Evolutionary conservation across 352 stramenopile species (phyloP), one percentile per base, ranked within the genome.

Genomic region (Phytopythium delawarense): DNA sequence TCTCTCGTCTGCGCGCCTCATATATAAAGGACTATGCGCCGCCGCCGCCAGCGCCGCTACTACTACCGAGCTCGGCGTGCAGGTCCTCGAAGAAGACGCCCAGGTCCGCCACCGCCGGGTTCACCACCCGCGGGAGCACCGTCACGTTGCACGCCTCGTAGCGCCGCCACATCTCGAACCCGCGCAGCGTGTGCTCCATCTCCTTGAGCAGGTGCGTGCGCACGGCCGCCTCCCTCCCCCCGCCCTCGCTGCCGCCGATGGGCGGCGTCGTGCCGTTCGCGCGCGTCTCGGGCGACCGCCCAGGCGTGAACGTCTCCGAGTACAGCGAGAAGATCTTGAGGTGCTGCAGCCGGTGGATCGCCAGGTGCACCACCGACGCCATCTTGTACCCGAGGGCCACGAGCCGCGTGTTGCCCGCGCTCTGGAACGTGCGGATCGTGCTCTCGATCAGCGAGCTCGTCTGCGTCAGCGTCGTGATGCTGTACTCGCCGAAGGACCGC

Each of bases 111-210:
- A 89, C 82, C 32, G 79, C 75, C 2, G 87, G 87, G 55, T 94
- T 91, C 65, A 73, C 81, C 54, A 94, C 79, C 13, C 76, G 72
- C n/a, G 87, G 84, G 6, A 96, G 63, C 61, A 96, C 87, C 21
- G 69, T 72, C 44, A 89, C 69, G 16, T 79, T 81, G 62, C 75
- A 90, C 18, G 73, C 58, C 65, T 96, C 87, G 61, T 91, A 96
- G 45, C 81, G 84, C 52, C 79, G 78, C 87, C 87, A 96, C 80
- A 94, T 92, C 59, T 96, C 87, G 45, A 94, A 96, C 9, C 87
- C 87, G 25, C 84, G 87, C 62, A 96, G 67, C 34, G 84, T 88
- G 49, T 90, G 81, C 62, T 93, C 87, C 84, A 94, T 91, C 60
- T 94, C 84, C 63, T 92, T 93, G 28, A 96, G 66, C 55, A 96